phyloP scores from a whole-genome alignment of 805 yeast genomes.

The Danielia oregonensis region DNA sequence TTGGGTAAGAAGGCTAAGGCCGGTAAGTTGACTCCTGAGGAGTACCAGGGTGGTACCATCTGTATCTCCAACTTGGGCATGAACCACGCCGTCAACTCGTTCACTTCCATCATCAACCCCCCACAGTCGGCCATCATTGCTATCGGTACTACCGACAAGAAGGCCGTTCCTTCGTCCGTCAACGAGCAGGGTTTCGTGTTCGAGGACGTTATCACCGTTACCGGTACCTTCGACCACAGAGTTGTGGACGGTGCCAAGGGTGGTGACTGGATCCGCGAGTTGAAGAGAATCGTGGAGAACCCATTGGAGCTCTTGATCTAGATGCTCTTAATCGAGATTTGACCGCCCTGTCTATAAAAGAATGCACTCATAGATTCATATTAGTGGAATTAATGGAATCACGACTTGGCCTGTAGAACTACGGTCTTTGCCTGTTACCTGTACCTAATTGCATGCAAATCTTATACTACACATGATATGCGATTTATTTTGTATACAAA shows the following conservation, averaged over 20 bases:
- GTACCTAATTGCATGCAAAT: too few relatives aligned
- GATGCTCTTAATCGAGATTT: too few relatives aligned
- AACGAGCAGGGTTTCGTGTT: constrained; percentile 89
- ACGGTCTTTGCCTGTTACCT: too few relatives aligned
- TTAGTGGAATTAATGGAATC: too few relatives aligned
- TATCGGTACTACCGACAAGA: constrained; percentile 87
- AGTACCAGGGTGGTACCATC: constrained; percentile 98
- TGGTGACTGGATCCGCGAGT: constrained; percentile 92
- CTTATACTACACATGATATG: too few relatives aligned
- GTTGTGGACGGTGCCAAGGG: constrained; percentile 97
- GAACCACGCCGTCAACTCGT: constrained; percentile 89
- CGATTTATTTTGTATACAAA: too few relatives aligned
- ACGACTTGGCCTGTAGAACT: too few relatives aligned
- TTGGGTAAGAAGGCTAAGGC: constrained; percentile 95
- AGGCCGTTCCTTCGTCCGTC: constrained; percentile 88
- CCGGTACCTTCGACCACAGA: constrained; percentile 98
- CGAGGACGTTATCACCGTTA: constrained; percentile 85
- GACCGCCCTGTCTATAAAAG: background rate
- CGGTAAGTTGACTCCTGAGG: constrained; percentile 90
- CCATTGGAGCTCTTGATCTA: constrained; percentile 90
- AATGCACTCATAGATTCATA: background rate
- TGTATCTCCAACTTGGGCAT: constrained; percentile 98
- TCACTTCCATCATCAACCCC: constrained; percentile 97
- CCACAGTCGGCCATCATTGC: constrained; percentile 96
- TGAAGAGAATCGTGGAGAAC: constrained; percentile 89